A percentile compares a stretch with the other conserved stretches of the same genome.
Conservation (phyloP, 208 protist species). For the Plasmodiophora brassicae region DNA sequence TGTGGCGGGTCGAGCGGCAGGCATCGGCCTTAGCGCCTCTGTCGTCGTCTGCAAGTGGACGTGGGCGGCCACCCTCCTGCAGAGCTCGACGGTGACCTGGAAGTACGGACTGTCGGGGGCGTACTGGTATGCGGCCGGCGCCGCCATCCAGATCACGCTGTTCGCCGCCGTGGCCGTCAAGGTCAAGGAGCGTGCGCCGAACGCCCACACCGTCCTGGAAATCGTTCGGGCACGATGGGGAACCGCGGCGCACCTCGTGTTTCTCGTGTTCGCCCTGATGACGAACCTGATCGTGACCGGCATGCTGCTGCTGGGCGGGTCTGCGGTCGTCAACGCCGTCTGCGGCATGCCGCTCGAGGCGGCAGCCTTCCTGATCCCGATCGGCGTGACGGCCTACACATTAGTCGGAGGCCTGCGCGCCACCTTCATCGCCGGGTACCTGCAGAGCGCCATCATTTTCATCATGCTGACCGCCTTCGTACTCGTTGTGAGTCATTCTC, state of each 20-base stretch:
- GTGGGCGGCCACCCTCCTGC: constrained; percentile 60
- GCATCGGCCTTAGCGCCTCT: not conserved
- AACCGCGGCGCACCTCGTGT: constrained; percentile 48
- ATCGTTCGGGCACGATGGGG: constrained; percentile 52
- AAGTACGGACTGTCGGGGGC: constrained; percentile 58
- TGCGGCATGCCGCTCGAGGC: not conserved
- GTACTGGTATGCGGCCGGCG: constrained; percentile 60
- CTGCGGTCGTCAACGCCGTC: constrained; percentile 42
- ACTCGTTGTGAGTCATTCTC: too few relatives aligned
- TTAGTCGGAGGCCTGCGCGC: constrained; percentile 47
- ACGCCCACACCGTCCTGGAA: constrained; percentile 57
- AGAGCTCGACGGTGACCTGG: constrained; percentile 56
- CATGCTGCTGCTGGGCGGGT: constrained; percentile 57
- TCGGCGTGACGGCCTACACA: constrained; percentile 53
- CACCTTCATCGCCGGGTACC: constrained; percentile 49
- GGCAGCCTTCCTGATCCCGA: constrained; percentile 50
- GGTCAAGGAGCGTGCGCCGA: constrained; percentile 51
- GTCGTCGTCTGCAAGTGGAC: constrained; percentile 60
- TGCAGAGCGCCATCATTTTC: constrained; percentile 43
- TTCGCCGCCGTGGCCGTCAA: constrained; percentile 55
- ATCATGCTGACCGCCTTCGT: constrained; percentile 28
- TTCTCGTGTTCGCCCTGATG: constrained; percentile 50
- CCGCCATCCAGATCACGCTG: constrained; percentile 52
- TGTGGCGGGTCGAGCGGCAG: not conserved
- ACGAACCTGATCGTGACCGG: constrained; percentile 57